phyloP scores from a whole-genome alignment of 352 stramenopile species.

The Pythium grandisporangium region DNA sequence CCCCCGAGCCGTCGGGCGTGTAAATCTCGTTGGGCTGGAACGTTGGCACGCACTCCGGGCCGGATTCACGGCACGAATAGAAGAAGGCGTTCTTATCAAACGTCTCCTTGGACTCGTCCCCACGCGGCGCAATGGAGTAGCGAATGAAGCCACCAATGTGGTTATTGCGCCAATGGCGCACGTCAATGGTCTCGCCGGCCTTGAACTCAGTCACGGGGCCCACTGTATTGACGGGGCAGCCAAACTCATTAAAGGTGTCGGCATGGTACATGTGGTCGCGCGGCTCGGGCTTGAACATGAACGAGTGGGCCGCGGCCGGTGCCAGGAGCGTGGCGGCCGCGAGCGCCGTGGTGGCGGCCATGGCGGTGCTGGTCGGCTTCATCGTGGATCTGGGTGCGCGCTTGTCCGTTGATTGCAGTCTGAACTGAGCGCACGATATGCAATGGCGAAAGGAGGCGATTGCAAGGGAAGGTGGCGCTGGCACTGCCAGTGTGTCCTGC shows the following conservation, averaged over 20 bases:
- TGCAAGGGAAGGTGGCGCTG: too few species aligned
- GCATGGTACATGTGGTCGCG: constrained; percentile 1
- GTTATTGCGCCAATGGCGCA: constrained; percentile 23
- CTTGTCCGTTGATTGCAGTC: too few species aligned
- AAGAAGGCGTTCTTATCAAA: constrained; percentile 19
- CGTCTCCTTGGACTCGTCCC: constrained; percentile 9
- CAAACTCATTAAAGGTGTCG: constrained; percentile 1
- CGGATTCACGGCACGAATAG: constrained; percentile 20
- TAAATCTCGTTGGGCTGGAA: constrained; percentile 1
- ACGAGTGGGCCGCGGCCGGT: constrained; percentile 5
- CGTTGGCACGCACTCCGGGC: constrained; percentile 7
- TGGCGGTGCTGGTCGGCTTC: too few species aligned
- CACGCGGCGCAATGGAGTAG: constrained; percentile 11
- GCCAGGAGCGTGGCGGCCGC: neutral
- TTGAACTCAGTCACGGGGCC: constrained; percentile 7
- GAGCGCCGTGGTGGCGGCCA: too few species aligned
- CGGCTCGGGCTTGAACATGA: constrained; percentile 3
- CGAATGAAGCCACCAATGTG: constrained; percentile 22
- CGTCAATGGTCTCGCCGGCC: constrained; percentile 13
- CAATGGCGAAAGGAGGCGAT: too few species aligned
- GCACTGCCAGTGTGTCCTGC: too few species aligned
- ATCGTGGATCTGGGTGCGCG: too few species aligned
- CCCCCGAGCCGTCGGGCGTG: constrained; percentile 1
- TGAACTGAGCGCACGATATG: too few species aligned
- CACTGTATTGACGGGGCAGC: constrained; percentile 5